Evolutionary conservation across 768 basidiomycete genomes (phyloP).

Genomic region (Mycena capillaripes): DNA sequence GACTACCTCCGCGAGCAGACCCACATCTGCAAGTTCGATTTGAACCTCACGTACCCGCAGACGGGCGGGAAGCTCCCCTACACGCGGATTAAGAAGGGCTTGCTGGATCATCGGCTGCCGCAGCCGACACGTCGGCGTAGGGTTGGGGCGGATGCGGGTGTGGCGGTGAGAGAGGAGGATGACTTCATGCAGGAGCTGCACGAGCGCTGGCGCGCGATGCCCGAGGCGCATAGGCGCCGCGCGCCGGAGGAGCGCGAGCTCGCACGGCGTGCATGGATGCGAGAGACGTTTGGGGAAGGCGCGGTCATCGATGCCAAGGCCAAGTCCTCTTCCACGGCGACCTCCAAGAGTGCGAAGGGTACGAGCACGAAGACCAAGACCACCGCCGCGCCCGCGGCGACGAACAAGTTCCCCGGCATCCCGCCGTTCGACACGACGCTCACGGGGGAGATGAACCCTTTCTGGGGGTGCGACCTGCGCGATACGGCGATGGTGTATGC

Average conservation of each 20-base stretch:
- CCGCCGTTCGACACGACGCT: slow-evolving; percentile 49
- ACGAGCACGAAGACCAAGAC: background rate
- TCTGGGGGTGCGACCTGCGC: slow-evolving; percentile 77
- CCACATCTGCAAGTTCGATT: slow-evolving; percentile 72
- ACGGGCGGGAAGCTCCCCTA: slow-evolving; percentile 42
- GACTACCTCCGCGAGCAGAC: slow-evolving; percentile 77
- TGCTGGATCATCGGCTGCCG: slow-evolving; percentile 30
- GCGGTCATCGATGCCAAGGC: background rate
- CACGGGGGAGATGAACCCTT: slow-evolving; percentile 67
- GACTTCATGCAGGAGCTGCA: slow-evolving; percentile 19
- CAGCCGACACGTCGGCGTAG: slow-evolving; percentile 54
- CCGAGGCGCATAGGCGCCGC: slow-evolving; percentile 8
- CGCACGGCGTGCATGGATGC: slow-evolving; percentile 3
- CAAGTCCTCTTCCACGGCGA: background rate
- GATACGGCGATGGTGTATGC: slow-evolving; percentile 76
- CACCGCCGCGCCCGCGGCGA: background rate
- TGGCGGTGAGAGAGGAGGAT: too few relatives aligned
- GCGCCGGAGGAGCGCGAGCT: slow-evolving; percentile 17
- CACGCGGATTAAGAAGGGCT: slow-evolving; percentile 23
- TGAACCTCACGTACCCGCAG: slow-evolving; percentile 82
- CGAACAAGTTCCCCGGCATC: slow-evolving; percentile 15
- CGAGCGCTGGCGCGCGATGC: slow-evolving; percentile 23
- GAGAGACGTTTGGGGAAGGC: background rate
- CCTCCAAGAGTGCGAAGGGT: background rate
- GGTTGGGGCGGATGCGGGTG: background rate